Conservation (phyloP, 2,329 filamentous ascomycete species). For the Penicillium nordicum region DNA sequence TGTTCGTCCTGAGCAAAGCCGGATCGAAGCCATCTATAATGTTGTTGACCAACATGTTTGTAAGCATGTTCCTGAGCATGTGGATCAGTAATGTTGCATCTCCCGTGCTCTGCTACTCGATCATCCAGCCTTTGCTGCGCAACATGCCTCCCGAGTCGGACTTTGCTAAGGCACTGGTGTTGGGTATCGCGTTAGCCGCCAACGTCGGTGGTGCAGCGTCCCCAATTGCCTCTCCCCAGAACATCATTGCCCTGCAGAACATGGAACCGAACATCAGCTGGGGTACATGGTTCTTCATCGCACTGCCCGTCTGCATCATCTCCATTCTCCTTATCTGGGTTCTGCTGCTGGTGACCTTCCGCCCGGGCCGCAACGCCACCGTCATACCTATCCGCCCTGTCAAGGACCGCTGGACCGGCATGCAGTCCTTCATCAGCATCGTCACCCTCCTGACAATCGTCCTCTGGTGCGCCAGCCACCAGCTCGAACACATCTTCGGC, state of each 20-base stretch:
- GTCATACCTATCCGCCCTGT: slow-evolving; percentile 90
- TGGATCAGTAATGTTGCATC: slow-evolving; percentile 98
- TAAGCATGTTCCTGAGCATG: slow-evolving; percentile 97
- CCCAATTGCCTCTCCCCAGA: slow-evolving; percentile 94
- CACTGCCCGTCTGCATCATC: slow-evolving; percentile 86
- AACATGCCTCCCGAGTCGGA: slow-evolving; percentile 85
- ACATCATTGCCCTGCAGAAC: slow-evolving; percentile 92
- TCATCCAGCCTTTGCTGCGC: slow-evolving; percentile 94
- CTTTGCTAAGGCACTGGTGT: slow-evolving; percentile 92
- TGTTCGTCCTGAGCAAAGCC: slow-evolving; percentile 92
- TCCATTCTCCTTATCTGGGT: slow-evolving; percentile 87
- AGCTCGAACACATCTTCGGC: slow-evolving; percentile 81
- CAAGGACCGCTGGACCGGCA: slow-evolving; percentile 79
- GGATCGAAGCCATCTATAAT: slow-evolving; percentile 87
- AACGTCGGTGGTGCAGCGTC: slow-evolving; percentile 97
- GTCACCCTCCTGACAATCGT: slow-evolving; percentile 81
- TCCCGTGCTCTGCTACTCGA: slow-evolving; percentile 93
- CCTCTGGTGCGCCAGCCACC: slow-evolving; percentile 89
- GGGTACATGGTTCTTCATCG: slow-evolving; percentile 96
- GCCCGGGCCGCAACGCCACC: slow-evolving; percentile 76
- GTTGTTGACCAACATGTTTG: slow-evolving; percentile 96
- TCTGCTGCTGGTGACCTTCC: slow-evolving; percentile 79
- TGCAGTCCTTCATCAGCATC: slow-evolving; percentile 88
- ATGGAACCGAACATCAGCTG: slow-evolving; percentile 90
- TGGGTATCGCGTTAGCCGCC: slow-evolving; percentile 90